A percentile compares a stretch with the other conserved stretches of the same genome.
These are phyloP conservation scores for Physcia stellaris DNA, from an alignment of 495 filamentous ascomycete species.

Conservation along the genomic window DNA sequence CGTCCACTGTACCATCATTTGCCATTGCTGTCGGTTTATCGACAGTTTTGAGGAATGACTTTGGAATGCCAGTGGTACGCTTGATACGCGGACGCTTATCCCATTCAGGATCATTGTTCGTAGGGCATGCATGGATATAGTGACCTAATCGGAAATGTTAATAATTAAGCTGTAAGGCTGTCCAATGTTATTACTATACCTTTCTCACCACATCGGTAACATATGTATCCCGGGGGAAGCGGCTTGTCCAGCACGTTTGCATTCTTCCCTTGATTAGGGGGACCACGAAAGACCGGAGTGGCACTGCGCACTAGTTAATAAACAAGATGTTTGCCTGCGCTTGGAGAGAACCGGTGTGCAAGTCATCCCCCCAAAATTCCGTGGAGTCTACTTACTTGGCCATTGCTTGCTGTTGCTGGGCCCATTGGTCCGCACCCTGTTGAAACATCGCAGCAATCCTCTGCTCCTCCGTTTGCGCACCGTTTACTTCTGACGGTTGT, in stretches of 20 bases:
- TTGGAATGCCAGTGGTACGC: slow-evolving; percentile 89
- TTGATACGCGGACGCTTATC: slow-evolving; percentile 84
- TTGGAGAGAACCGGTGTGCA: too few relatives aligned
- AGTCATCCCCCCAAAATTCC: too few relatives aligned
- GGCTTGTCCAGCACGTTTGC: slow-evolving; percentile 77
- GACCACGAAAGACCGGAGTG: slow-evolving; percentile 44
- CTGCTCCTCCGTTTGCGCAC: slow-evolving; percentile 76
- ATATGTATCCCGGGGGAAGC: slow-evolving; percentile 85
- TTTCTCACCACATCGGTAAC: slow-evolving; percentile 96
- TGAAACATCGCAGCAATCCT: slow-evolving; percentile 81
- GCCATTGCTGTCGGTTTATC: slow-evolving; percentile 71
- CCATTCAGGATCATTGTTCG: slow-evolving; percentile 91
- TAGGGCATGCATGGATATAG: slow-evolving; percentile 95
- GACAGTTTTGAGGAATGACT: slow-evolving; percentile 82
- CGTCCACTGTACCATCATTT: slow-evolving; percentile 59
- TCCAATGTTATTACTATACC: slow-evolving; percentile 27
- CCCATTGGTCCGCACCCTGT: slow-evolving; percentile 74
- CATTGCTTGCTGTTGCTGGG: slow-evolving; percentile 79
- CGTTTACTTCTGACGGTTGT: slow-evolving; percentile 46
- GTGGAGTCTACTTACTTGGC: slow-evolving; percentile 79
- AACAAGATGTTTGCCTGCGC: slow-evolving; percentile 1
- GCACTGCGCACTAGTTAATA: slow-evolving; percentile 32
- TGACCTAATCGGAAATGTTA: slow-evolving; percentile 41
- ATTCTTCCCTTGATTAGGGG: slow-evolving; percentile 42
- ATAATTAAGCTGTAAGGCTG: slow-evolving; percentile 2